Conservation (phyloP, 148 eudicot genomes). For the Suaeda aralocaspica region DNA sequence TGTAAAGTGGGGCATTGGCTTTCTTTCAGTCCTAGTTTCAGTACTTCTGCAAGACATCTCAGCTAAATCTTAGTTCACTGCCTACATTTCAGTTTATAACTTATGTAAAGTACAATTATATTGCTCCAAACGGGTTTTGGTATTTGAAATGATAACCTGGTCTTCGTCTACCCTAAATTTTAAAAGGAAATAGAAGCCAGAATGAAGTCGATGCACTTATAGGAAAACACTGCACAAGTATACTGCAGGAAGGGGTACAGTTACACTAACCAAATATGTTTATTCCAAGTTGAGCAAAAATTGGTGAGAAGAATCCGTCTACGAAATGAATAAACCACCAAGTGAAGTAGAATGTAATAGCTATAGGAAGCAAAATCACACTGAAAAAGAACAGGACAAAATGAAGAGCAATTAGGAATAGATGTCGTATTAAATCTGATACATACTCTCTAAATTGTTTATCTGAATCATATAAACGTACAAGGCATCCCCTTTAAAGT, state of each 20-base stretch:
- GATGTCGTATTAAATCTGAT: too few species aligned
- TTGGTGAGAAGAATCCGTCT: conserved; percentile 73
- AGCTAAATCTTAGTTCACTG: too few species aligned
- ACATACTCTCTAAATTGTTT: too few species aligned
- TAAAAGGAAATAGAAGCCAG: not conserved
- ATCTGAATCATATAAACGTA: too few species aligned
- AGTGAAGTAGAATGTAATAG: conserved; percentile 64
- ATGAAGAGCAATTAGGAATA: not conserved
- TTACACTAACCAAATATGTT: conserved; percentile 55
- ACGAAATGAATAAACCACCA: conserved; percentile 78
- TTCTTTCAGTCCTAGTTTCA: too few species aligned
- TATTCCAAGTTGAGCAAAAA: conserved; percentile 55
- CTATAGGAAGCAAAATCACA: conserved; percentile 66
- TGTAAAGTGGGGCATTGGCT: too few species aligned
- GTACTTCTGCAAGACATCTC: too few species aligned
- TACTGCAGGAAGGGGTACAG: not conserved
- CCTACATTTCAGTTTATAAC: too few species aligned
- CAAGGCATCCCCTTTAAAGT: too few species aligned
- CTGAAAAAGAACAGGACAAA: conserved; percentile 39
- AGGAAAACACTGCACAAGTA: not conserved
- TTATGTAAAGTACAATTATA: too few species aligned
- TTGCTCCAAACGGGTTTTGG: too few species aligned
- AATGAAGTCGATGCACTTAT: not conserved
- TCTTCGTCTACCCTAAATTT: not conserved
- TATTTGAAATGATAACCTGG: not conserved